Evolutionary conservation across 306 rosid genomes (phyloP).

Genomic region (Rosa lucieae): DNA sequence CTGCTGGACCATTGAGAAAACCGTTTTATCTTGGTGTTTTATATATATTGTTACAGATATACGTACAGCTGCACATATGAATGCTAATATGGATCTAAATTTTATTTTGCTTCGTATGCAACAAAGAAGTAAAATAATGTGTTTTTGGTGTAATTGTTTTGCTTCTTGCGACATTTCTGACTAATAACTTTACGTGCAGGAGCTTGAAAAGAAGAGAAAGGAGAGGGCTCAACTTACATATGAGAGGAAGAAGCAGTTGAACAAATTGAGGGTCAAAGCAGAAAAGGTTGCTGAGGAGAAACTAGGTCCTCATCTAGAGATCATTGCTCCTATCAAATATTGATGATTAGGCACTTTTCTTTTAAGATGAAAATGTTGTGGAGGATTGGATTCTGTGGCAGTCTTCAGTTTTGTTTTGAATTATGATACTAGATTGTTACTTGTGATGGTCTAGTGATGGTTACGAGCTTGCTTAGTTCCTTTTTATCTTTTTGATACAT

Average conservation of each 20-base stretch:
- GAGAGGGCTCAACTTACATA: conserved; percentile 55
- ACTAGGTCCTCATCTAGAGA: conserved; percentile 59
- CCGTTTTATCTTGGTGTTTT: background rate
- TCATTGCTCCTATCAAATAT: conserved; percentile 65
- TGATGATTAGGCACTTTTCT: conserved; percentile 21
- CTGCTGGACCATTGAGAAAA: background rate
- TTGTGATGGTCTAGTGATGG: background rate
- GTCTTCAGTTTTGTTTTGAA: conserved; percentile 20
- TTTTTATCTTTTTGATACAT: conserved; percentile 1
- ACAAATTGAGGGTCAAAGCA: conserved; percentile 61
- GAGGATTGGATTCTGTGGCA: conserved; percentile 11
- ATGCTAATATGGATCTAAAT: background rate
- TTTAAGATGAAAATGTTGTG: conserved; percentile 8
- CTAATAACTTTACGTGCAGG: conserved; percentile 25
- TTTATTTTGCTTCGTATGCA: background rate
- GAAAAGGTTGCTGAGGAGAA: conserved; percentile 66
- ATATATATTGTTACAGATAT: background rate
- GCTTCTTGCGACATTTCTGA: background rate
- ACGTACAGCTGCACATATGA: background rate
- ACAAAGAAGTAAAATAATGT: background rate
- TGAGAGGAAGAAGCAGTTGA: conserved; percentile 81
- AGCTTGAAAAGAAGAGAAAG: conserved; percentile 76
- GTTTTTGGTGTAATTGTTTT: background rate
- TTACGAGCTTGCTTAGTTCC: background rate
- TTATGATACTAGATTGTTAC: conserved; percentile 13